Conservation (phyloP, 805 yeast species). For the Candida stauntonica region DNA sequence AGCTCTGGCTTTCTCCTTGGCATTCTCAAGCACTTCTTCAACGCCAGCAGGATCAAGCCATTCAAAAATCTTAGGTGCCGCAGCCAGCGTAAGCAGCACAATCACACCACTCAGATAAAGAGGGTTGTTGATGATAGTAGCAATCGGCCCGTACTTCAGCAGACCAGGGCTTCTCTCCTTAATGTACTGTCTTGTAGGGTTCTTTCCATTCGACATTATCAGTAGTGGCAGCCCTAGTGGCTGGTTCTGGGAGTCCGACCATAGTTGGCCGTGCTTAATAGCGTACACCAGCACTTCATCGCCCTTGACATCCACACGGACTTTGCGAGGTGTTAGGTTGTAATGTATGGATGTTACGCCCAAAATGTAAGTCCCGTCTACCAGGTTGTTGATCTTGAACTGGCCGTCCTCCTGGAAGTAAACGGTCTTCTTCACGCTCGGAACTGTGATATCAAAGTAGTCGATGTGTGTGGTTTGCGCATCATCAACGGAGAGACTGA, state of each 20-base stretch:
- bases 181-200: slow-evolving; percentile 32
- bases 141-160: slow-evolving; percentile 34
- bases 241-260: slow-evolving; percentile 3
- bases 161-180: slow-evolving; percentile 31
- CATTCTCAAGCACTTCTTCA: slow-evolving; percentile 29
- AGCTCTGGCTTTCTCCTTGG: slow-evolving; percentile 3
- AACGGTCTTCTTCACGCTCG: neutral
- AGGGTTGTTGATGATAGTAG: slow-evolving; percentile 33
- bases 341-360: slow-evolving; percentile 17
- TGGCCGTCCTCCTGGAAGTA: slow-evolving; percentile 8
- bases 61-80: slow-evolving; percentile 35
- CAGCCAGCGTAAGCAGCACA: slow-evolving; percentile 23
- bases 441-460: neutral
- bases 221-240: slow-evolving; percentile 21
- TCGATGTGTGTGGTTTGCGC: neutral
- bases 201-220: slow-evolving; percentile 23
- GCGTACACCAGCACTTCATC: neutral
- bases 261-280: neutral
- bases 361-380: slow-evolving; percentile 20
- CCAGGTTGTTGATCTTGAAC: slow-evolving; percentile 15
- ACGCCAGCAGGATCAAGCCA: slow-evolving; percentile 39
- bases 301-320: slow-evolving; percentile 2
- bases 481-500: neutral
- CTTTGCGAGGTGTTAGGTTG: slow-evolving; percentile 23
- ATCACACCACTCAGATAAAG: slow-evolving; percentile 33